Percentiles rank a stretch among this genome's conserved stretches.
These are phyloP conservation scores for Bolboschoenoplectus hybrid DNA, from an alignment of 202 grass and related monocot species.

Conservation along the genomic window DNA sequence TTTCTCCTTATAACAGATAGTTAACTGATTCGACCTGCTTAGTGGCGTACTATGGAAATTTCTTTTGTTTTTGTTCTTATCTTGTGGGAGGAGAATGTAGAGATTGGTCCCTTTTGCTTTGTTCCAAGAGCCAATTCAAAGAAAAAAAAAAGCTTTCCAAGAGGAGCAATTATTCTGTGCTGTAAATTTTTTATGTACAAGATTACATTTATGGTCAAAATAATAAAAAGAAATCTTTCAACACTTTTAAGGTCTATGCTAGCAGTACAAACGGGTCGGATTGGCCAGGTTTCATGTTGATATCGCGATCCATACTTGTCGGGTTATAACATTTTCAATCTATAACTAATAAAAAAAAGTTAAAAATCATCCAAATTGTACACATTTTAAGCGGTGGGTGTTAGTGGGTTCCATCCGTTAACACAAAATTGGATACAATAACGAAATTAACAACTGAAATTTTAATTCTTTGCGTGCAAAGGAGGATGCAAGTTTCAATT, in stretches of 20 bases:
- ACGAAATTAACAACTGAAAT: too few relatives aligned
- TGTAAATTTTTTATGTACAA: neutral
- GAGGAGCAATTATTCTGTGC: neutral
- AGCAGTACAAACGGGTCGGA: too few relatives aligned
- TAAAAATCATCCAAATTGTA: too few relatives aligned
- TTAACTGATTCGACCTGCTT: neutral
- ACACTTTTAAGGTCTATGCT: neutral
- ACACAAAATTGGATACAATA: too few relatives aligned
- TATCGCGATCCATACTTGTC: neutral
- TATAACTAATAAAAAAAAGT: too few relatives aligned
- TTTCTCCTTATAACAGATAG: neutral
- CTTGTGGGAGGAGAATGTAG: neutral
- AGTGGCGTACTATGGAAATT: neutral
- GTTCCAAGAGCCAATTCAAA: neutral
- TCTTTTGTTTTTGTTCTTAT: neutral
- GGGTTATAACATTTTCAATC: too few relatives aligned
- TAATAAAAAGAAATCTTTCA: neutral
- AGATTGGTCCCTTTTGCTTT: neutral
- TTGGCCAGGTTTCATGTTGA: too few relatives aligned
- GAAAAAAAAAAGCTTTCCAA: neutral
- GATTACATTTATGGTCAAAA: neutral
- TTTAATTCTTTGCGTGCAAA: neutral
- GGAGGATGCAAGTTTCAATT: slow-evolving; percentile 4
- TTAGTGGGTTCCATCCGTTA: too few relatives aligned
- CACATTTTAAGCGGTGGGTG: too few relatives aligned